phyloP scores from a whole-genome alignment of 1,139 yeast species.

The Nakaseomyces nivariensis region DNA sequence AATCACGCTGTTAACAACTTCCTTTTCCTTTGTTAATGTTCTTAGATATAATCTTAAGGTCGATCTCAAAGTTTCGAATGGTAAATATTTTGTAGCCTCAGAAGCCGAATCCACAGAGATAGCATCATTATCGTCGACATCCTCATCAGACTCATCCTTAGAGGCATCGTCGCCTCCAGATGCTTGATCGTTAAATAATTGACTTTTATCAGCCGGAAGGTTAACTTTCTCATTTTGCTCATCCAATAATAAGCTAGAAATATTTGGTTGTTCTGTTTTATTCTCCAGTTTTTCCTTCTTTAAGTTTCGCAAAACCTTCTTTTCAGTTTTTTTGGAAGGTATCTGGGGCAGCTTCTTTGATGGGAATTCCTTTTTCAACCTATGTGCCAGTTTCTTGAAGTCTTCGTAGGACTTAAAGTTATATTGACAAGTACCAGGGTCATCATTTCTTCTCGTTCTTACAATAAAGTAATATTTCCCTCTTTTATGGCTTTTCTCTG shows the following conservation, averaged over 20 bases:
- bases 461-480: slow-evolving; percentile 36
- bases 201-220: slow-evolving; percentile 13
- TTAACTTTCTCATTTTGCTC: slow-evolving; percentile 13
- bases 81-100: slow-evolving; percentile 27
- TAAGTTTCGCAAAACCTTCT: slow-evolving; percentile 24
- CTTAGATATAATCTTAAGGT: slow-evolving; percentile 65
- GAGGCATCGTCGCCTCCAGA: slow-evolving; percentile 12
- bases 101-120: slow-evolving; percentile 9
- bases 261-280: slow-evolving; percentile 4
- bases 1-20: slow-evolving; percentile 43
- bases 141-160: slow-evolving; percentile 10
- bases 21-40: slow-evolving; percentile 42
- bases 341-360: slow-evolving; percentile 59
- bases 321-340: slow-evolving; percentile 43
- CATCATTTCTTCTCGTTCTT: slow-evolving; percentile 30
- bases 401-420: slow-evolving; percentile 58
- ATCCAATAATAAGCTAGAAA: neutral
- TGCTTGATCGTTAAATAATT: slow-evolving; percentile 8
- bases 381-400: slow-evolving; percentile 46
- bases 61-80: slow-evolving; percentile 63
- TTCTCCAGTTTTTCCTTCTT: slow-evolving; percentile 10
- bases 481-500: slow-evolving; percentile 3
- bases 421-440: slow-evolving; percentile 34
- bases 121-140: slow-evolving; percentile 15
- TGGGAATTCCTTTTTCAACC: slow-evolving; percentile 49